Percentiles rank a stretch among this genome's conserved stretches.
Evolutionary conservation across 2,329 filamentous ascomycete species (phyloP).

Genomic region (Lasiodiplodia theobromae): DNA sequence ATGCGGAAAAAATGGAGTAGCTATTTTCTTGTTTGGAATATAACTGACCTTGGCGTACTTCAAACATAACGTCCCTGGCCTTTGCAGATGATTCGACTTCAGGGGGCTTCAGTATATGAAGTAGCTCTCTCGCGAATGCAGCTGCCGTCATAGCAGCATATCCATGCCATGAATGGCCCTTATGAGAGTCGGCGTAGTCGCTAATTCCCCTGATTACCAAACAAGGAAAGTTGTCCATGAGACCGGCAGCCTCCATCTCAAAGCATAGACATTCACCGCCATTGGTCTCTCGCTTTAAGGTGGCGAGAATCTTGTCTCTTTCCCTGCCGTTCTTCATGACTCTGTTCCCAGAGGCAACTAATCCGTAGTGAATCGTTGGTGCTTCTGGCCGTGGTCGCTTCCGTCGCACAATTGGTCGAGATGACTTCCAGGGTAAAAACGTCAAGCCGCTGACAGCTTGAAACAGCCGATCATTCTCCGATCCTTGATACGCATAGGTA

Average conservation of each 20-base stretch:
- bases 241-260: not conserved
- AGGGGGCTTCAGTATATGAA: not conserved
- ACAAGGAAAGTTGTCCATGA: constrained; percentile 36
- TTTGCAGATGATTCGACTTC: no score
- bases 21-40: no score
- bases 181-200: constrained; percentile 39
- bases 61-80: no score
- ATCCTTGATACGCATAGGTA: no score
- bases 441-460: no score
- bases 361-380: not conserved
- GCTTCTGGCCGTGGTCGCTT: not conserved
- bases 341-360: not conserved
- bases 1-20: no score
- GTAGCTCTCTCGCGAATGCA: constrained; percentile 34
- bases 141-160: constrained; percentile 35
- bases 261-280: not conserved
- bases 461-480: no score
- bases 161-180: constrained; percentile 37
- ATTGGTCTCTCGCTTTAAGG: not conserved
- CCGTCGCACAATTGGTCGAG: no score
- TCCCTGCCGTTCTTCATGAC: not conserved
- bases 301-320: not conserved
- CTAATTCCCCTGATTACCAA: constrained; percentile 39
- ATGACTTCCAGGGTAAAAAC: no score
- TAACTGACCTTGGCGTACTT: no score